Conservation (phyloP, 2,329 filamentous ascomycete species). For the Trichoderma sp. region DNA sequence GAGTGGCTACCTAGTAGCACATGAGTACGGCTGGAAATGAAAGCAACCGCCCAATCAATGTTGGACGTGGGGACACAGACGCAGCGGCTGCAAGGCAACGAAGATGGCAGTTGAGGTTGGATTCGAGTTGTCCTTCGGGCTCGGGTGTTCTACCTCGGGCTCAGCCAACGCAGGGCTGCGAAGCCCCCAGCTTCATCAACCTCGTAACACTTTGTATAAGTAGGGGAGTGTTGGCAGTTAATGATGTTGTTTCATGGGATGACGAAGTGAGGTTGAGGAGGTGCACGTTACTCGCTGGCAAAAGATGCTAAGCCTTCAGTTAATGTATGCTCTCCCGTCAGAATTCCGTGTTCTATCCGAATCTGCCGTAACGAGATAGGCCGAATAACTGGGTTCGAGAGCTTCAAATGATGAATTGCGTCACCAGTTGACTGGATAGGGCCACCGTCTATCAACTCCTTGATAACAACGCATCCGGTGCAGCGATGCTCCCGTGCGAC, state of each 20-base stretch:
- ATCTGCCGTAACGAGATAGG: slow-evolving; percentile 27
- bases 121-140: not conserved
- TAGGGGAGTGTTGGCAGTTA: too few relatives aligned
- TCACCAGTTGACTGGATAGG: slow-evolving; percentile 23
- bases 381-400: slow-evolving; percentile 22
- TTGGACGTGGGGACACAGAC: not conserved
- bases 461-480: not conserved
- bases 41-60: not conserved
- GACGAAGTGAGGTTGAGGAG: too few relatives aligned
- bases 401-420: slow-evolving; percentile 24
- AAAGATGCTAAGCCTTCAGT: not conserved
- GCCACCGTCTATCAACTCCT: slow-evolving; percentile 15
- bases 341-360: slow-evolving; percentile 12
- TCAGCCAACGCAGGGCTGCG: too few relatives aligned
- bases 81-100: not conserved
- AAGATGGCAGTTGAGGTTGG: not conserved
- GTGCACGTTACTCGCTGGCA: too few relatives aligned
- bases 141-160: not conserved
- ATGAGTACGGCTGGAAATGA: not conserved
- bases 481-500: slow-evolving; percentile 18
- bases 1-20: not conserved
- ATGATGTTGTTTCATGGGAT: too few relatives aligned
- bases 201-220: not conserved
- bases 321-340: not conserved
- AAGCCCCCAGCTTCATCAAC: not conserved